Evolutionary conservation across 1,284 basidiomycete species (phyloP), one percentile per base, ranked within the genome.

Genomic region (Trametes sp.): DNA sequence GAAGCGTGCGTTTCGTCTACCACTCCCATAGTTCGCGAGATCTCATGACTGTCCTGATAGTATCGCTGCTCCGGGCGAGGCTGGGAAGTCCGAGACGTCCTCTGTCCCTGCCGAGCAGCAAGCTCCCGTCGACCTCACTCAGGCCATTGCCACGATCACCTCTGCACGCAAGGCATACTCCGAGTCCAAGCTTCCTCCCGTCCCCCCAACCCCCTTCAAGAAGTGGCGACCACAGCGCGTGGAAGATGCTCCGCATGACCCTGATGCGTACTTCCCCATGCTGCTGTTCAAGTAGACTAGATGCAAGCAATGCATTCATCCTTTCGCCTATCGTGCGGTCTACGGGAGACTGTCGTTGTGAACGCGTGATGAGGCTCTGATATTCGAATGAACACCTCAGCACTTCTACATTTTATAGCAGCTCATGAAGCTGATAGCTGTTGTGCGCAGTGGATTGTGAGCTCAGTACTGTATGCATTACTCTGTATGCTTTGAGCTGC

Each of bases 201-300:
- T 77, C 6, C 81, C 91, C 26, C 87, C 92, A 11, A 83, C 78
- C 29, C 74, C 88, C 1, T 82, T 83, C 78, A 88, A 86, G 77
- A 82, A 81, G 59, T 96, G 94, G 94, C 78, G 80, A 35, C 89
- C 93, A 11, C 78, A 87, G 73, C 76, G 78, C 31, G 84, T 88
- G 1, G 84, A 84, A 2, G 85, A 90, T 70, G 88, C 93, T 28
- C 94, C 94, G 23, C 92, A 92, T 72, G 87, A 89, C 63, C 86
- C 88, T 38, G 73, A 87, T 71, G 81, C 90, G 13, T 95, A 95
- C 77, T 96, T 92, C 81, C 93, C 94, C 8, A 95, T 96, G 93
- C 74, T 82, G 51, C 76, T 94, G 63, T 91, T 92, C 80, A 91
- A 87, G 75, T 95, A 88, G 82, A 71, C 46, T 64, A 66, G 57